Evolutionary conservation across 2,329 filamentous ascomycete species (phyloP).

Genomic region (Fusarium caatingaense): DNA sequence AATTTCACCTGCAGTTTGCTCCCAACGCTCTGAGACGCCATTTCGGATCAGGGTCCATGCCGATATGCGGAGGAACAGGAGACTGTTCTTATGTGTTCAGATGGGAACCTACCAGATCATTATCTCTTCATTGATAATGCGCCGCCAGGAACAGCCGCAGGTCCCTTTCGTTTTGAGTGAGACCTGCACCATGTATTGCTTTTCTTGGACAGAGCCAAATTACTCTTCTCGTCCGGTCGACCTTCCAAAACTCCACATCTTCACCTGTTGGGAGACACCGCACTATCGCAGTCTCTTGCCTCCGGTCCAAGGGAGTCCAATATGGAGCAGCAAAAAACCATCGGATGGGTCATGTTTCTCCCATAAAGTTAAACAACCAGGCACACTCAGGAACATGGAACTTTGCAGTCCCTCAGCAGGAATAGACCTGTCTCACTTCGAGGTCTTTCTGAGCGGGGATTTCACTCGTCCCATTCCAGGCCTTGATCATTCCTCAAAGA

Average conservation of each 20-base stretch:
- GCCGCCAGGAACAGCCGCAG: slow-evolving; percentile 36
- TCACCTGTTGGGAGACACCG: slow-evolving; percentile 26
- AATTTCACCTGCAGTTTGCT: slow-evolving; percentile 6
- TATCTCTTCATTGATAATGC: slow-evolving; percentile 8
- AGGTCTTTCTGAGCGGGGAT: slow-evolving; percentile 43
- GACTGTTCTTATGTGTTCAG: neutral
- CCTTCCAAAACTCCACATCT: slow-evolving; percentile 34
- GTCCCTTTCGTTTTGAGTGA: slow-evolving; percentile 33
- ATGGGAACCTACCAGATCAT: neutral
- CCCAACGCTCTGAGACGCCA: slow-evolving; percentile 18
- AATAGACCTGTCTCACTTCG: slow-evolving; percentile 29
- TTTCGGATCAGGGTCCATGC: slow-evolving; percentile 25
- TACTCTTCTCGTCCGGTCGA: slow-evolving; percentile 14
- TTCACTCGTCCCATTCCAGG: slow-evolving; percentile 44
- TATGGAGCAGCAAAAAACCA: slow-evolving; percentile 20
- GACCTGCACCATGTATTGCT: slow-evolving; percentile 40
- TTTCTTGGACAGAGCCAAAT: slow-evolving; percentile 31
- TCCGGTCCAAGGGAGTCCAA: slow-evolving; percentile 29
- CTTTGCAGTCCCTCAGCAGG: slow-evolving; percentile 38
- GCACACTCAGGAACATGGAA: slow-evolving; percentile 35
- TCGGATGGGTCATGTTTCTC: slow-evolving; percentile 32
- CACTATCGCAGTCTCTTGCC: slow-evolving; percentile 8
- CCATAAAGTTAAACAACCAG: slow-evolving; percentile 26
- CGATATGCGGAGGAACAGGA: neutral
- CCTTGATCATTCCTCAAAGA: slow-evolving; percentile 40